Evolutionary conservation across 1,284 basidiomycete genomes (phyloP), one percentile per base, ranked within the genome.

Genomic region (Porphyrellus sp.): DNA sequence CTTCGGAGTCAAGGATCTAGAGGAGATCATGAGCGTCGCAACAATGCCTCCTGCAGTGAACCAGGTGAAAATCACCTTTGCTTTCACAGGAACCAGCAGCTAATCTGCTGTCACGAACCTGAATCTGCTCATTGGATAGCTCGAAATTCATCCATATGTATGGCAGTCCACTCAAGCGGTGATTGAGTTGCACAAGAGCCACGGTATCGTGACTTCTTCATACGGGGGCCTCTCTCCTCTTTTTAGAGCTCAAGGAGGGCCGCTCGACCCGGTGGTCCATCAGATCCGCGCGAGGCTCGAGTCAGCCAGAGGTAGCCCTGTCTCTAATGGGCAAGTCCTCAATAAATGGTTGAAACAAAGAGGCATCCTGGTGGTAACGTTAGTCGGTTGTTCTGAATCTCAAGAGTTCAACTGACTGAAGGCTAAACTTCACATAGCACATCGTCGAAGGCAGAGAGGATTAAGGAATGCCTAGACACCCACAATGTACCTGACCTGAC

Each of bases 181-280:
- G 39, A 39, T 46, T 12, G 42, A 38, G 21, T n/a, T 81, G 44
- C 72, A 78, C 61, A 71, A 76, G 59, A 72, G 84, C 55, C 74
- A 85, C 55, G 77, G 80, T 47, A 91, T 91, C 61, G 71, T 77
- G 21, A 74, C 81, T 18, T 79, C 81, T 38, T 82, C 85, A 0
- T 93, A 85, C 62, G 85, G 77, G 27, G 82, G 82, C 4, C 74
- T 80, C 50, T 76, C 78, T 1, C 79, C 78, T 12, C 65, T 89
- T 20, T 35, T 35, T 11, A 35, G 34, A 11, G 34, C 34, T 18
- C 34, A 18, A 35, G 34, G 34, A 8, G 34, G 34, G n/a, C 34
- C 34, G 18, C n/a, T 35, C 34, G 34, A 35, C 34, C 34, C 34
- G 18, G 34, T 38, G 5, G 21, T 38, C 13, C 37, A 23, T 12